Conservation (phyloP, 768 basidiomycete species). For the Sutorius australiensis region DNA sequence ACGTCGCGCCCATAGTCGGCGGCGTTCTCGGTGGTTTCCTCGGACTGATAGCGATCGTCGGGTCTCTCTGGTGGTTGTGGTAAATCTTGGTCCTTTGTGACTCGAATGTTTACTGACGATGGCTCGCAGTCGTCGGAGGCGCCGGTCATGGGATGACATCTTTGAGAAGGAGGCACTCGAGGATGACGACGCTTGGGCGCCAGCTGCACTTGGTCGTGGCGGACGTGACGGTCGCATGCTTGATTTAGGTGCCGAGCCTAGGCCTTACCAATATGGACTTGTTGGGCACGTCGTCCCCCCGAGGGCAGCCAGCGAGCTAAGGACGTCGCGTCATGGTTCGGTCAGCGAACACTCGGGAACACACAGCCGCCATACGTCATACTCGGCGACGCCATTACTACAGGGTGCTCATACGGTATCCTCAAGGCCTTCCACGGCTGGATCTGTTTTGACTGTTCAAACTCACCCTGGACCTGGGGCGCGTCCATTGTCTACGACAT, state of each 20-base stretch:
- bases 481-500: conserved; percentile 22
- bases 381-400: conserved; percentile 24
- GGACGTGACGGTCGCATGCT: conserved; percentile 27
- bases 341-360: conserved; percentile 18
- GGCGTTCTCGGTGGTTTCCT: conserved; percentile 54
- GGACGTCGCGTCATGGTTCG: conserved; percentile 32
- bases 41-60: conserved; percentile 43
- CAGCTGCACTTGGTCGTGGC: conserved; percentile 16
- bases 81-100: conserved; percentile 24
- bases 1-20: conserved; percentile 48
- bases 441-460: conserved; percentile 37
- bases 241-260: conserved; percentile 38
- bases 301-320: conserved; percentile 28
- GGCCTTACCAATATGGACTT: conserved; percentile 61
- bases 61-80: conserved; percentile 49
- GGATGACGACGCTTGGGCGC: conserved; percentile 23
- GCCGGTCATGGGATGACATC: conserved; percentile 48
- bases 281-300: conserved; percentile 43
- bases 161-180: conserved; percentile 41
- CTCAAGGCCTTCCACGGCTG: conserved; percentile 44
- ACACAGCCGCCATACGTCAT: conserved; percentile 26
- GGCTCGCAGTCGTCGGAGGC: conserved; percentile 41
- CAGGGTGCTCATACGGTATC: conserved; percentile 11
- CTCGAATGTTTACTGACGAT: conserved; percentile 10
- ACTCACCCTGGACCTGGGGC: conserved; percentile 11